Conservation (phyloP, 176 grass and related monocot species). For the Aegilops longissima region DNA sequence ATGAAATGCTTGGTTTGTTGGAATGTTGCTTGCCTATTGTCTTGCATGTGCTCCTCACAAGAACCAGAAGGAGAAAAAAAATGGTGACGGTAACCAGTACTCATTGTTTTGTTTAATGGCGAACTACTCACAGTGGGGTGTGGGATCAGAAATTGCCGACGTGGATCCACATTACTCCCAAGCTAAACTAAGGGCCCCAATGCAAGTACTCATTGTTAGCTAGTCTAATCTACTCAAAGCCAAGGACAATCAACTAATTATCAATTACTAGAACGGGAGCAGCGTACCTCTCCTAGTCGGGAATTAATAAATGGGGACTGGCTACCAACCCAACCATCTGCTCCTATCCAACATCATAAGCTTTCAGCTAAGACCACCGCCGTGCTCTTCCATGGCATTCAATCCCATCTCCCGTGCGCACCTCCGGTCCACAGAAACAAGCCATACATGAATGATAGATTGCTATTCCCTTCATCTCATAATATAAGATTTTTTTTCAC, state of each 20-base stretch:
- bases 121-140: not conserved
- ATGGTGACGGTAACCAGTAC: too few species aligned
- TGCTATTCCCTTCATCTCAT: too few species aligned
- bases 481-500: too few species aligned
- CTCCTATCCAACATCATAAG: too few species aligned
- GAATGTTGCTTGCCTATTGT: not conserved
- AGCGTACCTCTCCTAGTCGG: not conserved
- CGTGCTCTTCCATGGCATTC: slow-evolving; percentile 24
- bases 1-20: not conserved
- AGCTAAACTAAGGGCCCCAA: too few species aligned
- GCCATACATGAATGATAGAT: too few species aligned
- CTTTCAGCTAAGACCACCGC: not conserved
- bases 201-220: too few species aligned
- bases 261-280: not conserved
- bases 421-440: not conserved
- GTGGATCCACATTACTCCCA: not conserved
- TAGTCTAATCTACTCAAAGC: too few species aligned
- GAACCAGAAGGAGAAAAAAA: too few species aligned
- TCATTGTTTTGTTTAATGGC: too few species aligned
- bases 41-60: not conserved
- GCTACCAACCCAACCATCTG: slow-evolving; percentile 30
- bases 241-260: too few species aligned
- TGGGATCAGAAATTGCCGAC: slow-evolving; percentile 1
- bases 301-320: slow-evolving; percentile 45
- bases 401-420: slow-evolving; percentile 3